Evolutionary conservation across 2,329 filamentous ascomycete genomes (phyloP), one percentile per base, ranked within the genome.

Genomic region (Aspergillus transmontanensis): DNA sequence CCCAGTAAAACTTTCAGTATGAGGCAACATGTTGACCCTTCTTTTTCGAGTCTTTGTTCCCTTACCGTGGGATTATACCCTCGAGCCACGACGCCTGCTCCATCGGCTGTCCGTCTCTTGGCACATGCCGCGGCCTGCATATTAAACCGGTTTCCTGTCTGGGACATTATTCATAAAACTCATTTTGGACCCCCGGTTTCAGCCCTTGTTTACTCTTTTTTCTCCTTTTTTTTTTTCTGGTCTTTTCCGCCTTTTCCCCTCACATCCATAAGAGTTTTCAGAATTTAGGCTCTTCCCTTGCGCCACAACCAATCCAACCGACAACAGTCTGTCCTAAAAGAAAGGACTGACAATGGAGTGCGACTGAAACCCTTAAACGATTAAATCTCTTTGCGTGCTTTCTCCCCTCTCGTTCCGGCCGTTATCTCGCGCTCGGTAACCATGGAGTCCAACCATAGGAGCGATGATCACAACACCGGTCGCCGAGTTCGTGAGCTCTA

Each of bases 401-500:
- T 19, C 10, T 41, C 32, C n/a, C 10, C 50, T 43, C 34, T 23
- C 28, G 16, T 41, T 57, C 45, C 50, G 30, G 39, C 43, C 19
- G n/a, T 23, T 16, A 16, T 30, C 36, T 36, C 14, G 6, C 12
- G 16, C 21, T 26, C n/a, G 16, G 2, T 4, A 12, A 46, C 41
- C 53, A 62, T 64, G 64, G 58, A 60, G 23, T 57, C 53, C 26
- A 36, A 46, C 11, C 61, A 60, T 7, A 34, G 21, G 43, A 63
- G 65, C 36, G 59, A 62, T 36, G 66, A 71, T 30, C 73, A 75
- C 53, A 69, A 60, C 43, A 69, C 71, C 26, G 73, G 76, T 60
- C 76, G 76, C 55, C 67, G 76, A 60, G 73, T 69, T 39, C 74
- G 78, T 41, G 78, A 79, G 62, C 71, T 79, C 34, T 79, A 79